These are phyloP conservation scores for Isabelozyma pseudorhagii DNA, from an alignment of 805 yeast species.

Conservation along the genomic window DNA sequence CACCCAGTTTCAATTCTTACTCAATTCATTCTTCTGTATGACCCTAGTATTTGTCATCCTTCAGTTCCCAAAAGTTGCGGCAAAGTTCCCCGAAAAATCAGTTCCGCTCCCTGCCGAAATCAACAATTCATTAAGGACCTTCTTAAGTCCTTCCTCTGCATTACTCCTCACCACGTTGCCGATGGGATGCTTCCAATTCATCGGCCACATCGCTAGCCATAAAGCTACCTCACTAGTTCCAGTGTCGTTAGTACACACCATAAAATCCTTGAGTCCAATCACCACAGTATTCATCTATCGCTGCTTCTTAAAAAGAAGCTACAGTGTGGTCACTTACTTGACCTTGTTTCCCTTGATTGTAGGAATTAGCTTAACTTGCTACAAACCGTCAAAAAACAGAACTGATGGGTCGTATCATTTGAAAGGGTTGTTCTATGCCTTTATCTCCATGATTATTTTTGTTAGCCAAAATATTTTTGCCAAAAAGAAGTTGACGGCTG, in stretches of 20 bases:
- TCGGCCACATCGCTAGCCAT: slow-evolving; percentile 88
- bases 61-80: slow-evolving; percentile 21
- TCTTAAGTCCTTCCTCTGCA: slow-evolving; percentile 52
- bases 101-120: slow-evolving; percentile 34
- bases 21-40: slow-evolving; percentile 64
- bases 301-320: slow-evolving; percentile 53
- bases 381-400: slow-evolving; percentile 32
- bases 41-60: slow-evolving; percentile 34
- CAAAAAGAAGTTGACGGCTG: slow-evolving; percentile 62
- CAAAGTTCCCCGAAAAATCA: slow-evolving; percentile 44
- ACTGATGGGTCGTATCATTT: slow-evolving; percentile 13
- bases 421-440: slow-evolving; percentile 49
- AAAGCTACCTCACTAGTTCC: slow-evolving; percentile 91
- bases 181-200: slow-evolving; percentile 90
- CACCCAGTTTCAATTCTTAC: slow-evolving; percentile 80
- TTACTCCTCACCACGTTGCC: slow-evolving; percentile 74
- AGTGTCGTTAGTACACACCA: slow-evolving; percentile 92
- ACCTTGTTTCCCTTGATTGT: slow-evolving; percentile 74
- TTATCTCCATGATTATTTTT: slow-evolving; percentile 60
- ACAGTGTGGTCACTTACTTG: slow-evolving; percentile 64
- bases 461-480: slow-evolving; percentile 80
- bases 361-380: slow-evolving; percentile 84
- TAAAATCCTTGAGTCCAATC: slow-evolving; percentile 88
- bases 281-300: slow-evolving; percentile 82
- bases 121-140: slow-evolving; percentile 27